Conservation (phyloP, 352 stramenopile genomes). For the Globisporangium acanthophoron region DNA sequence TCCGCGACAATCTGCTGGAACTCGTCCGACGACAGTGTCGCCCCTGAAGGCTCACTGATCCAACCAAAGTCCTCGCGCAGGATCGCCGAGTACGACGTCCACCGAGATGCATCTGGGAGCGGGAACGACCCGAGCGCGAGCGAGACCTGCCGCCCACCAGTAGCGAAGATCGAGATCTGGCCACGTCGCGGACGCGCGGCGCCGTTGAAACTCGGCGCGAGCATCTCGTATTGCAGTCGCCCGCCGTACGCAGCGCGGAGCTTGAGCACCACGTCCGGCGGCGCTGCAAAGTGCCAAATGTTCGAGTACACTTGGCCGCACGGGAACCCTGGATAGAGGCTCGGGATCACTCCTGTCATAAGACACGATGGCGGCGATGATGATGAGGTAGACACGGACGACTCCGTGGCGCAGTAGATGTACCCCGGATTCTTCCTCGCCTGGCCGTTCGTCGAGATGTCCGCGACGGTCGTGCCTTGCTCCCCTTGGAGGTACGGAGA, state of each 20-base stretch:
- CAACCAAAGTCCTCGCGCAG: constrained; percentile 75
- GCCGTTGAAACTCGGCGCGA: constrained; percentile 68
- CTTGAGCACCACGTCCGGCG: constrained; percentile 20
- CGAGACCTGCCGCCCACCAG: constrained; percentile 27
- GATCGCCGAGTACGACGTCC: constrained; percentile 60
- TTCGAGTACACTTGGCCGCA: constrained; percentile 64
- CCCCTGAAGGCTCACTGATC: constrained; percentile 49
- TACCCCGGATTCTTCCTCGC: constrained; percentile 34
- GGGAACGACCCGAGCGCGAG: constrained; percentile 47
- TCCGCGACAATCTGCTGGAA: constrained; percentile 29
- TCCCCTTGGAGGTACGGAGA: constrained; percentile 15
- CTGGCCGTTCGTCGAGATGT: constrained; percentile 45
- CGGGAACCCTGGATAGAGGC: constrained; percentile 38
- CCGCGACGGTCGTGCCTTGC: constrained; percentile 24
- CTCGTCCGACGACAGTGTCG: constrained; percentile 14
- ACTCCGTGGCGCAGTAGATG: constrained; percentile 19
- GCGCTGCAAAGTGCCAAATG: constrained; percentile 61
- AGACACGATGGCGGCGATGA: constrained; percentile 17
- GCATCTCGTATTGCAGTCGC: constrained; percentile 61
- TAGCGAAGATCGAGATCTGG: constrained; percentile 45
- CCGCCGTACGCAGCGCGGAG: constrained; percentile 49
- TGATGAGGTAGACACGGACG: neutral
- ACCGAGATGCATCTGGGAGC: constrained; percentile 28
- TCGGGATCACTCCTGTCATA: constrained; percentile 26
- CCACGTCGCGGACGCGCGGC: constrained; percentile 38